Conservation (phyloP, 768 basidiomycete genomes). For the Hortiboletus flavorubellus region DNA sequence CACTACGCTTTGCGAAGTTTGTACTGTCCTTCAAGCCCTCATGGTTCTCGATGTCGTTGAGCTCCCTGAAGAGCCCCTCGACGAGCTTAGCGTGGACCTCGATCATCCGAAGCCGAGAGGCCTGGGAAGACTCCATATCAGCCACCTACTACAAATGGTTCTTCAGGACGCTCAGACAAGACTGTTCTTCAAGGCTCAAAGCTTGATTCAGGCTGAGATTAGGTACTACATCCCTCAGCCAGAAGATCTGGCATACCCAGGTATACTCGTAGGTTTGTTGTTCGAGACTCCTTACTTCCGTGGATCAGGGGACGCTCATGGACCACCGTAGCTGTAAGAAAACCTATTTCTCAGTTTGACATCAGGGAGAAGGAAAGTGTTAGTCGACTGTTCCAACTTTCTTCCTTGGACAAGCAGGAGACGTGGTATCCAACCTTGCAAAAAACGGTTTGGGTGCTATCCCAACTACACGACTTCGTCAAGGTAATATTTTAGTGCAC, state of each 20-base stretch:
- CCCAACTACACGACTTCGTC: slow-evolving; percentile 86
- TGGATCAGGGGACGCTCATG: slow-evolving; percentile 3
- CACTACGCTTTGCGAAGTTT: slow-evolving; percentile 87
- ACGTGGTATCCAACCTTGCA: slow-evolving; percentile 91
- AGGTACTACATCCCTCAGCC: slow-evolving; percentile 72
- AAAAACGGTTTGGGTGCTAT: slow-evolving; percentile 89
- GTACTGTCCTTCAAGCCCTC: slow-evolving; percentile 91
- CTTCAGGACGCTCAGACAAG: slow-evolving; percentile 95
- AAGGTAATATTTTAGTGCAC: slow-evolving; percentile 52
- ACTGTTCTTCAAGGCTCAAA: slow-evolving; percentile 93
- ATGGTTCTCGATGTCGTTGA: slow-evolving; percentile 85
- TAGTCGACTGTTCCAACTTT: slow-evolving; percentile 65
- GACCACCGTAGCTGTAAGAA: slow-evolving; percentile 40
- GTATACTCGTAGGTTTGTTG: slow-evolving; percentile 65
- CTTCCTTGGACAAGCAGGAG: slow-evolving; percentile 69
- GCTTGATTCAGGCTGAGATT: slow-evolving; percentile 86
- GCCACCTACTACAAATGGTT: slow-evolving; percentile 80
- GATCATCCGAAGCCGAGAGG: slow-evolving; percentile 37
- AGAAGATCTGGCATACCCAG: slow-evolving; percentile 85
- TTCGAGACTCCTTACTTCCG: not conserved
- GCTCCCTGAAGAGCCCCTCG: slow-evolving; percentile 28
- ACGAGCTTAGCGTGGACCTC: slow-evolving; percentile 38
- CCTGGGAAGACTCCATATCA: slow-evolving; percentile 68
- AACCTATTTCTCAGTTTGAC: slow-evolving; percentile 41
- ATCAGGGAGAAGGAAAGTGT: slow-evolving; percentile 67